phyloP scores from a whole-genome alignment of 1,284 basidiomycete genomes.

The Mycocalia duriaeana region DNA sequence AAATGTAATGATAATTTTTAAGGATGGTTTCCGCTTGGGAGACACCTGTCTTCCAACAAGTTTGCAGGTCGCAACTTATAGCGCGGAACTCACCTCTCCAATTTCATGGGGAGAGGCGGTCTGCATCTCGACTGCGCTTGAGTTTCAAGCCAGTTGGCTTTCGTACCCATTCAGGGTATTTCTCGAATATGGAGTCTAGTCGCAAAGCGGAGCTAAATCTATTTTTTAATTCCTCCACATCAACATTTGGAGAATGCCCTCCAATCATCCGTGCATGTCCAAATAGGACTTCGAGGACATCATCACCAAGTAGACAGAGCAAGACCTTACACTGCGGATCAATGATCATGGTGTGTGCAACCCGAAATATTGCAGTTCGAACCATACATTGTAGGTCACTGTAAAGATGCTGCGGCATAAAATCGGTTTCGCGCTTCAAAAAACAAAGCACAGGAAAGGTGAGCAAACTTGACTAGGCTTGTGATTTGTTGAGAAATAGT shows the following conservation, averaged over 20 bases:
- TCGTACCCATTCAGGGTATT: slow-evolving; percentile 13
- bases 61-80: slow-evolving; percentile 7
- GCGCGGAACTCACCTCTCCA: slow-evolving; percentile 15
- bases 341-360: slow-evolving; percentile 16
- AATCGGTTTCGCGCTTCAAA: slow-evolving; percentile 11
- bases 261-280: slow-evolving; percentile 19
- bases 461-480: slow-evolving; percentile 15
- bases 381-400: slow-evolving; percentile 21
- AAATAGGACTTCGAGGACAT: slow-evolving; percentile 21
- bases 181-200: slow-evolving; percentile 21
- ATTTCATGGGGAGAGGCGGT: slow-evolving; percentile 14
- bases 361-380: slow-evolving; percentile 15
- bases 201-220: slow-evolving; percentile 29
- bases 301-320: slow-evolving; percentile 20
- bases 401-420: slow-evolving; percentile 19
- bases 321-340: slow-evolving; percentile 15
- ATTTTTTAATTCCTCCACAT: slow-evolving; percentile 18
- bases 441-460: slow-evolving; percentile 16
- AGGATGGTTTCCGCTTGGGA: slow-evolving; percentile 2
- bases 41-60: slow-evolving; percentile 7
- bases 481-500: slow-evolving; percentile 20
- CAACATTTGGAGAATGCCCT: slow-evolving; percentile 26
- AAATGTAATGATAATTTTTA: background rate
- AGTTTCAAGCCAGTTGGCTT: slow-evolving; percentile 11
- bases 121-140: slow-evolving; percentile 11